Conservation (phyloP, 352 stramenopile genomes). For the Pythium coloratum region DNA sequence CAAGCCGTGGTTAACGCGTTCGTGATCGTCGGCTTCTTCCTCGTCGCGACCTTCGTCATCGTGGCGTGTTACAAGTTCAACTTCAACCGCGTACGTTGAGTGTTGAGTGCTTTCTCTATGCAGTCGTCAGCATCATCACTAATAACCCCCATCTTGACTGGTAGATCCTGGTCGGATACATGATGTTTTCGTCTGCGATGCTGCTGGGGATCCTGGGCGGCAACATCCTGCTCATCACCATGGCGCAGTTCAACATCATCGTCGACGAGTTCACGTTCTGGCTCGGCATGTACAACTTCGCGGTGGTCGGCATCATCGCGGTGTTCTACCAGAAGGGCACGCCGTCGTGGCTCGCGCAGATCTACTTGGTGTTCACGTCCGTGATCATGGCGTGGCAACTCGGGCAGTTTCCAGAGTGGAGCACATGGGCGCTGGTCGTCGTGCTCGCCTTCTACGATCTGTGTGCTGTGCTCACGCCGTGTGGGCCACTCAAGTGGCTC, state of each 20-base stretch:
- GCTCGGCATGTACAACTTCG: constrained; percentile 92
- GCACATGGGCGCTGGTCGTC: constrained; percentile 89
- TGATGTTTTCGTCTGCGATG: constrained; percentile 90
- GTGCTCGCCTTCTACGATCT: constrained; percentile 98
- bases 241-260: constrained; percentile 57
- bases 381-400: constrained; percentile 99
- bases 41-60: constrained; percentile 89
- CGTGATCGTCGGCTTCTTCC: constrained; percentile 89
- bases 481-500: constrained; percentile 94
- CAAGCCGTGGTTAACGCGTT: constrained; percentile 87
- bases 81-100: constrained; percentile 61
- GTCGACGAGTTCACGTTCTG: constrained; percentile 67
- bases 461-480: constrained; percentile 97
- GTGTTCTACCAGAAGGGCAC: constrained; percentile 91
- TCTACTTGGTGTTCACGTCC: constrained; percentile 95
- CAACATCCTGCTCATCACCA: constrained; percentile 78
- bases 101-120: no score
- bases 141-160: background rate
- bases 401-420: constrained; percentile 95
- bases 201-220: constrained; percentile 83
- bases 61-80: constrained; percentile 92
- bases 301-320: constrained; percentile 83
- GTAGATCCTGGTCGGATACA: constrained; percentile 83
- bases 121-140: no score
- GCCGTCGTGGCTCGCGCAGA: constrained; percentile 87